These are phyloP conservation scores for Hansenula sp. DNA, from an alignment of 1,139 yeast genomes.

Conservation along the genomic window DNA sequence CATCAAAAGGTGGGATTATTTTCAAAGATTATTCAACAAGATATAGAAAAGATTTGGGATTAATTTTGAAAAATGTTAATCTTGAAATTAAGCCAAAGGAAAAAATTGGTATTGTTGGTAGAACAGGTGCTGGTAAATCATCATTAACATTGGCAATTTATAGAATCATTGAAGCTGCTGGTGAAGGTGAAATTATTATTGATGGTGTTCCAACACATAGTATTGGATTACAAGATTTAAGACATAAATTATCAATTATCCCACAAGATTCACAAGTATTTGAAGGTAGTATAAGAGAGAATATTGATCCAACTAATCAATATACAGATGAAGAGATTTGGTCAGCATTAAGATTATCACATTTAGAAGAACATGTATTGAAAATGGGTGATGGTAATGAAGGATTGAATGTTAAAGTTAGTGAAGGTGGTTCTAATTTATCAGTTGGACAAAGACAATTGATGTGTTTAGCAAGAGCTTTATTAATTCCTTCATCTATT, in stretches of 20 bases:
- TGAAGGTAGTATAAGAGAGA: constrained; percentile 84
- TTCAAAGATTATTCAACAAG: constrained; percentile 78
- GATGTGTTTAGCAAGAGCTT: constrained; percentile 87
- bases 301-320: constrained; percentile 77
- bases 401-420: constrained; percentile 60
- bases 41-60: constrained; percentile 80
- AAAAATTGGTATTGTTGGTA: constrained; percentile 91
- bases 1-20: constrained; percentile 64
- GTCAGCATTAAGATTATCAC: constrained; percentile 82
- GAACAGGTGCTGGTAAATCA: constrained; percentile 98
- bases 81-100: constrained; percentile 70
- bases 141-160: constrained; percentile 86
- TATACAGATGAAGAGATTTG: constrained; percentile 77
- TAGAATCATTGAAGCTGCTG: constrained; percentile 79
- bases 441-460: constrained; percentile 92
- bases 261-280: constrained; percentile 98
- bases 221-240: constrained; percentile 79
- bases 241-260: constrained; percentile 83
- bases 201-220: constrained; percentile 66
- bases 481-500: constrained; percentile 73
- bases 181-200: constrained; percentile 62
- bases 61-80: constrained; percentile 71
- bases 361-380: constrained; percentile 70
- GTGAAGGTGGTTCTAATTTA: constrained; percentile 84
- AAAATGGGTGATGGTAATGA: constrained; percentile 44